These are phyloP conservation scores for Lablab purpureus DNA, from an alignment of 306 rosid species.

Conservation along the genomic window DNA sequence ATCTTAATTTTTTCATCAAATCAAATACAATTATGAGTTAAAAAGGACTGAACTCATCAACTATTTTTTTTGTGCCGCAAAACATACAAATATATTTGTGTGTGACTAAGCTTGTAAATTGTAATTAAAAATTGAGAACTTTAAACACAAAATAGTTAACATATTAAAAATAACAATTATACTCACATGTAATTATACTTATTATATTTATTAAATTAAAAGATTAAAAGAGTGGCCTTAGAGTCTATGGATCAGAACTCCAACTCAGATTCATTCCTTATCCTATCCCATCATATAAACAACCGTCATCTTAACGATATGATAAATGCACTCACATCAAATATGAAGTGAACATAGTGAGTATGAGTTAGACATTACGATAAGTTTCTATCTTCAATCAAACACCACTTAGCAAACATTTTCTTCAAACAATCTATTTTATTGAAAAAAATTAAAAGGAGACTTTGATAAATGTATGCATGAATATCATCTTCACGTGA, in stretches of 20 bases:
- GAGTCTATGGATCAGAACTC: neutral
- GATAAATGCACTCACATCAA: slow-evolving; percentile 32
- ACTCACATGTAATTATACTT: neutral
- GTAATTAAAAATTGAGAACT: neutral
- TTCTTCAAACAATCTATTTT: neutral
- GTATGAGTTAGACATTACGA: slow-evolving; percentile 20
- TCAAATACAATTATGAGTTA: no score
- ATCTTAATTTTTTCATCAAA: no score
- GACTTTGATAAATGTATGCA: neutral
- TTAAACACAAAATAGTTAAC: neutral
- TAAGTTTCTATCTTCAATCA: neutral
- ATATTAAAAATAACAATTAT: neutral
- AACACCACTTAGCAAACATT: neutral
- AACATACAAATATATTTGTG: no score
- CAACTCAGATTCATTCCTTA: slow-evolving; percentile 21
- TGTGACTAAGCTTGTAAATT: no score
- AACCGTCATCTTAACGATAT: neutral
- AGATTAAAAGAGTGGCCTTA: slow-evolving; percentile 7
- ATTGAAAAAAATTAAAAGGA: neutral
- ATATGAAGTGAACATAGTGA: slow-evolving; percentile 16
- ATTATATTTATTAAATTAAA: neutral
- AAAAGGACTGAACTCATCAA: no score
- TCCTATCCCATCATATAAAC: slow-evolving; percentile 18
- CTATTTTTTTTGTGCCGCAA: no score
- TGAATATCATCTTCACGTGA: neutral